Evolutionary conservation across 257 asterid species (phyloP).

Genomic region (Penstemon eatonii): DNA sequence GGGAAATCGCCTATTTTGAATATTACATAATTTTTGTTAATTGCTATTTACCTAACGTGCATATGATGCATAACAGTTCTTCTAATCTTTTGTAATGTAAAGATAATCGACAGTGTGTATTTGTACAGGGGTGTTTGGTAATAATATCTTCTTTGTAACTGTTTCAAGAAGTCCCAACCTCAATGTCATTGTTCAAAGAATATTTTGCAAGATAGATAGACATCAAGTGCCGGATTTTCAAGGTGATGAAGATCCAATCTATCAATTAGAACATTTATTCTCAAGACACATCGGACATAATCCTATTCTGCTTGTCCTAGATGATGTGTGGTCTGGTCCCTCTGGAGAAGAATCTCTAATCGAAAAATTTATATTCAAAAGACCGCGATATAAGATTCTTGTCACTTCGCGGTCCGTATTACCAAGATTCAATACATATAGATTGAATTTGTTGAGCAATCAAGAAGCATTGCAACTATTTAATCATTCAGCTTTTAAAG

Average conservation of each 20-base stretch:
- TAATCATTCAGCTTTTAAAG: slow-evolving; percentile 32
- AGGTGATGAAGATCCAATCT: slow-evolving; percentile 30
- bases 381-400: slow-evolving; percentile 31
- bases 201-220: slow-evolving; percentile 19
- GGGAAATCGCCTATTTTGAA: too few relatives aligned
- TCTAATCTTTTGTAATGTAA: background rate
- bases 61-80: background rate
- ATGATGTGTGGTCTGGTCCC: slow-evolving; percentile 39
- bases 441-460: slow-evolving; percentile 30
- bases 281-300: background rate
- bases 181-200: slow-evolving; percentile 31
- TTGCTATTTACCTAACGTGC: too few relatives aligned
- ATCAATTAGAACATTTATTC: slow-evolving; percentile 26
- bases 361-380: slow-evolving; percentile 23
- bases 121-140: slow-evolving; percentile 24
- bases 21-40: too few relatives aligned
- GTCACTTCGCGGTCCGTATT: slow-evolving; percentile 39
- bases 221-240: slow-evolving; percentile 23
- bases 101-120: background rate
- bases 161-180: slow-evolving; percentile 31
- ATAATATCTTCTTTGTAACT: slow-evolving; percentile 35
- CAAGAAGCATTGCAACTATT: slow-evolving; percentile 35
- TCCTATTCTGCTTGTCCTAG: slow-evolving; percentile 38
- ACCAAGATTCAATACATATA: slow-evolving; percentile 32
- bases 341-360: slow-evolving; percentile 26